Conservation (phyloP, 1,284 basidiomycete species). For the Cronartium ribicola region DNA sequence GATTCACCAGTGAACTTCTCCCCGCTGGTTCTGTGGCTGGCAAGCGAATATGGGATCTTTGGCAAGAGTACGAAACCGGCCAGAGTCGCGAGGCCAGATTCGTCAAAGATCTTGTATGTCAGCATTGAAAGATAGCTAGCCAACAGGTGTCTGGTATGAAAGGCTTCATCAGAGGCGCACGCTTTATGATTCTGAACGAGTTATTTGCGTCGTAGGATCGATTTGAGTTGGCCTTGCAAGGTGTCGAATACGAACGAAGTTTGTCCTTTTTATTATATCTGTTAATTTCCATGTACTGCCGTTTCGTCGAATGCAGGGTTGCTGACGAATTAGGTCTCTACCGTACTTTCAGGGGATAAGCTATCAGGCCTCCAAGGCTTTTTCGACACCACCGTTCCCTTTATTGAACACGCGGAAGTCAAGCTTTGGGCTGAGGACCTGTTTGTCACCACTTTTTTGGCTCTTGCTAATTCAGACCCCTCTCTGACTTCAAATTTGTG, state of each 20-base stretch:
- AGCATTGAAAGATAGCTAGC: background rate
- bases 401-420: conserved; percentile 70
- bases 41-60: conserved; percentile 7
- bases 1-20: conserved; percentile 17
- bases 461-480: too few relatives aligned
- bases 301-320: background rate
- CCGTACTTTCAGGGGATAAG: conserved; percentile 7
- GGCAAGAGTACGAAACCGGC: conserved; percentile 25
- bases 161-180: background rate
- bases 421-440: conserved; percentile 63
- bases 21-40: conserved; percentile 2
- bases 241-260: conserved; percentile 32
- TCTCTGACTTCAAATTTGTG: background rate
- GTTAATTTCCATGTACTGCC: background rate
- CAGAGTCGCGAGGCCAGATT: conserved; percentile 27
- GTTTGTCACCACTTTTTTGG: conserved; percentile 1
- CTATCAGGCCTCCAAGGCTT: conserved; percentile 61
- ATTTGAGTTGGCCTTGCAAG: conserved; percentile 35
- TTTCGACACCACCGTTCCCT: conserved; percentile 68
- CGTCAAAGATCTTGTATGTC: conserved; percentile 28
- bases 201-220: conserved; percentile 12
- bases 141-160: background rate
- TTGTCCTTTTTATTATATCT: background rate
- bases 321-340: background rate
- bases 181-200: background rate